Evolutionary conservation across 345 rosid genomes (phyloP), one percentile per base, ranked within the genome.

Genomic region (Triadica sebifera): DNA sequence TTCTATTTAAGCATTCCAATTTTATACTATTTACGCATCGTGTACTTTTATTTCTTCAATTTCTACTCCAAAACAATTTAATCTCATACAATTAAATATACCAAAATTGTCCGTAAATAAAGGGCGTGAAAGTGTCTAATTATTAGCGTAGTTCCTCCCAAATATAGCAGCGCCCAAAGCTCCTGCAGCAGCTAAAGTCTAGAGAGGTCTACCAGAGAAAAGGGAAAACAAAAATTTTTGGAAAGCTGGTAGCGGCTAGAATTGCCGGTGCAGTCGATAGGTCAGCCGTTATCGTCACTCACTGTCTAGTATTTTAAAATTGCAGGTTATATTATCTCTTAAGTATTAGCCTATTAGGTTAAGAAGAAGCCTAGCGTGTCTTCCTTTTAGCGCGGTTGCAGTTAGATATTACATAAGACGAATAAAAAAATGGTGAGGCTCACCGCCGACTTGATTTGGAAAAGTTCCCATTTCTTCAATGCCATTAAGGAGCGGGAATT

Each of bases 401-500:
- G 20, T 1, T 3, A n/a, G 34, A 58, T 24, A 58, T 5, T 24
- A 62, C 12, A 39, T 72, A 72, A 39, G 16, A 25, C 22, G 62
- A 16, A 60, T 25, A 34, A 2, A 78, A 81, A 58, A 6, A 96
- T 96, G 99, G 99, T 96, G 90, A 96, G 93, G 81, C 89, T 96
- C 65, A 88, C 97, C 9, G 99, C 98, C 58, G 99, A 96, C 80
- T 86, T 96, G 91, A 89, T 96, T 65, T 93, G 98, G 97, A 96
- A 93, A 58, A 86, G 98, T 80, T 97, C 98, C 78, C 99, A 96
- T 76, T 96, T 96, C 87, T 96, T 96, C 91, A 96, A 96, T 75
- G 97, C 99, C 75, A 75, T 96, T 16, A 93, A 91, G 85, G 99
- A 96, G 79, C 90, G 99, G 24, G 99, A 96, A 80, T 79, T 96